A percentile compares a stretch with the other conserved stretches of the same genome.
phyloP scores from a whole-genome alignment of 768 basidiomycete genomes.

The Russula lepida region DNA sequence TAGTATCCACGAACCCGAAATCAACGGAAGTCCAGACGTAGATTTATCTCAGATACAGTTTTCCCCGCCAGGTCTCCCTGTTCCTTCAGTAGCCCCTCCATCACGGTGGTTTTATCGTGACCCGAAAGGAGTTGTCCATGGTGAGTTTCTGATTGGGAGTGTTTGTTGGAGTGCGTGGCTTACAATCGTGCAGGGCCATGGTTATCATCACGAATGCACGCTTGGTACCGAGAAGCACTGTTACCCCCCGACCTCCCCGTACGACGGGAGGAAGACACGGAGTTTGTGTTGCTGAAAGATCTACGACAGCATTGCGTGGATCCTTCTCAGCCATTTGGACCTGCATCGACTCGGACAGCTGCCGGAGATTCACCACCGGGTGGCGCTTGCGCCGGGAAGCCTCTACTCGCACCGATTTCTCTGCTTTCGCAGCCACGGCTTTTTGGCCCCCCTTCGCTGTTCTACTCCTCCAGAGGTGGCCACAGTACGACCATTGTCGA shows the following conservation, averaged over 20 bases:
- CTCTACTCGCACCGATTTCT: slow-evolving; percentile 64
- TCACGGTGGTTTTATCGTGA: slow-evolving; percentile 79
- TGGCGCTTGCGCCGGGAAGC: slow-evolving; percentile 37
- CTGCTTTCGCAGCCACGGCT: slow-evolving; percentile 69
- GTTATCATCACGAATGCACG: slow-evolving; percentile 82
- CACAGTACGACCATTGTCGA: slow-evolving; percentile 86
- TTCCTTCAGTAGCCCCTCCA: slow-evolving; percentile 58
- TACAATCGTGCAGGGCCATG: slow-evolving; percentile 53
- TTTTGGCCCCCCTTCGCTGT: slow-evolving; percentile 80
- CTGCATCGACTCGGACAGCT: slow-evolving; percentile 29
- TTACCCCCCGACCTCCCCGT: slow-evolving; percentile 79
- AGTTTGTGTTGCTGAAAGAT: slow-evolving; percentile 63
- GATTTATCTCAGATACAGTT: slow-evolving; percentile 59
- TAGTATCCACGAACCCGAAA: slow-evolving; percentile 51
- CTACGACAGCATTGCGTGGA: slow-evolving; percentile 71
- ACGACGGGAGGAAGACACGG: slow-evolving; percentile 62
- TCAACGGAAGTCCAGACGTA: slow-evolving; percentile 32
- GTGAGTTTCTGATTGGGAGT: slow-evolving; percentile 33
- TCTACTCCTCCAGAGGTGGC: slow-evolving; percentile 83
- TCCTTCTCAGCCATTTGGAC: slow-evolving; percentile 68
- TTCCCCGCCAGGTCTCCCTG: slow-evolving; percentile 71
- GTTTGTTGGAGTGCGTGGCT: neutral
- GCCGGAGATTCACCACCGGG: slow-evolving; percentile 26
- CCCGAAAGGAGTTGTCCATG: slow-evolving; percentile 72
- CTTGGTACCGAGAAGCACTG: slow-evolving; percentile 80